Base-by-base conservation (phyloP, 768 basidiomycete species). In the Exidia glandulosa region DNA sequence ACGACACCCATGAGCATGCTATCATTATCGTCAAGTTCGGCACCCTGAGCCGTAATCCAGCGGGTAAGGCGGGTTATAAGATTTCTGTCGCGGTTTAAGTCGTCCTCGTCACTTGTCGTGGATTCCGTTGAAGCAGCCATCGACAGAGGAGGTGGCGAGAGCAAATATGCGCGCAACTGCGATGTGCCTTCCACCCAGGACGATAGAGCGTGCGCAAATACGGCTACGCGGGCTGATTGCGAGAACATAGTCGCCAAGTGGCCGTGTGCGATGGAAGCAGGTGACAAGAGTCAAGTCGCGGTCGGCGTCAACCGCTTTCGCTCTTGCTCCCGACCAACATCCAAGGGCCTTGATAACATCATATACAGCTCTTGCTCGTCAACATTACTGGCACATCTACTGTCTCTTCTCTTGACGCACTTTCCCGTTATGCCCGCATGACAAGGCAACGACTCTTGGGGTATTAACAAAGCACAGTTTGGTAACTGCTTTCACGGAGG, bases 171-270 rank as follows among this genome's bases (percentile, higher is more conserved):
- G 12, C 66, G 54, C 6, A 66, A 32, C 31, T 62, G 62, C 2
- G 66, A 63, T 31, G 60, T 61, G 27, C 66, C 66, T 57, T 66
- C 66, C 7, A 65, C 58, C 66, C 66, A 66, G 37, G 65, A 61
- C n/a, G 66, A 59, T 10, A 66, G 52, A n/a, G 66, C 63, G 41
- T 61, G 63, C 16, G 64, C 60, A 27, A 45, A 45, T 13, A 45
- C 41, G 19, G 41, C 41, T 6, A 45, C 41, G 1, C 19, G 9
- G 9, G 23, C 41, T 6, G 41, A 45, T 23, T 14, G 41, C 41
- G 41, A 45, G 5, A 45, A 14, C 41, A 45, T 45, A n/a, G n/a
- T n/a, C n/a, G n/a, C n/a, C n/a, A n/a, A n/a, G n/a, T n/a, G 41
- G 10, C 16, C 6, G 12, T 19, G 10, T 12, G 19, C 16, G 41